Evolutionary conservation across 2,329 filamentous ascomycete species (phyloP), one percentile per base, ranked within the genome.

Genomic region (Colletotrichum chlorophyti): DNA sequence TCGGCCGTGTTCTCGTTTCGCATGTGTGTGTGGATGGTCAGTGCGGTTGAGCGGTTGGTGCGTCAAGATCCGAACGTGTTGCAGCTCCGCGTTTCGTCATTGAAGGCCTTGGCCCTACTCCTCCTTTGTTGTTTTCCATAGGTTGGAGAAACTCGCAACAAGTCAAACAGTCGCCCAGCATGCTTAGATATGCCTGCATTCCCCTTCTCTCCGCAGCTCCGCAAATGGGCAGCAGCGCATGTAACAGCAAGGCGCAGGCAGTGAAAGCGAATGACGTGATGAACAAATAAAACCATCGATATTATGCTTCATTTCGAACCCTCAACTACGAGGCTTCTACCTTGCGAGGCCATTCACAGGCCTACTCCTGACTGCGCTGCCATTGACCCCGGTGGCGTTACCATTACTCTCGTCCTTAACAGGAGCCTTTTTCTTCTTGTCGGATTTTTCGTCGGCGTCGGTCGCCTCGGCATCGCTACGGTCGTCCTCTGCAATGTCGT

Each of bases 391-490:
- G n/a, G 40, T 58, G 27, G 59, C 53, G 26, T 61, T 48, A 19
- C 58, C 58, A 17, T 63, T 63, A 46, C 24, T 31, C 23, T 37
- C 42, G n/a, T 55, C 35, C 8, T 40, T 34, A 19, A 43, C 31
- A 21, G 46, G 50, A 15, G 53, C 49, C 49, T 58, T 62, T 43
- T 64, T 53, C 62, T 73, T 66, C 26, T 60, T 48, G 32, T 63
- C 65, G 61, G 65, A 26, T 46, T 67, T 58, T n/a, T 64, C 59
- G 21, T 69, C 65, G 6, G 68, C 84, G 6, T 85, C 84, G 27
- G 87, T 86, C 42, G 89, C 88, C 65, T 89, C 85, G 17, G 74
- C 78, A 45, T 91, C 89, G 60, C 88, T 91, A 61, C 90, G 82
- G 61, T 92, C 90, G 68, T 93, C 91, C 47, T 87, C 83, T 29